Evolutionary conservation across 2,329 filamentous ascomycete genomes (phyloP).

Genomic region (Colletotrichum eremochloae): DNA sequence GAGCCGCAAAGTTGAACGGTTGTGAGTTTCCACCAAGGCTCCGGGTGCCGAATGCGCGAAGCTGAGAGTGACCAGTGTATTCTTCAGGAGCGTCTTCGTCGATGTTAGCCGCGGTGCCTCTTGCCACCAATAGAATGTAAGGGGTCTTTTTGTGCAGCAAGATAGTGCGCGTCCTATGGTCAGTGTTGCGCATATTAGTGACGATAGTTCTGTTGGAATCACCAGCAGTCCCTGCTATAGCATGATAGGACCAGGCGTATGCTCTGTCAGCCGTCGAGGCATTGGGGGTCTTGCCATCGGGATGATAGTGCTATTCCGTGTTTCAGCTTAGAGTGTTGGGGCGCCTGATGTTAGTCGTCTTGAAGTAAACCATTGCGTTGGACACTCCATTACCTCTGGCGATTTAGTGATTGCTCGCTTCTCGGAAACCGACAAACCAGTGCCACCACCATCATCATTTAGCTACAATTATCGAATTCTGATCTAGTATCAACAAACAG

Average conservation of each 20-base stretch:
- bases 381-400: background rate
- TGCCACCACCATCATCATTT: slow-evolving; percentile 56
- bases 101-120: slow-evolving; percentile 71
- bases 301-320: slow-evolving; percentile 58
- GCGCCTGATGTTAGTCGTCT: background rate
- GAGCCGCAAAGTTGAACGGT: slow-evolving; percentile 57
- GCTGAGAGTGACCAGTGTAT: slow-evolving; percentile 68
- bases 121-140: slow-evolving; percentile 70
- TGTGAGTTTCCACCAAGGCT: slow-evolving; percentile 43
- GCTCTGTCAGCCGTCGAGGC: slow-evolving; percentile 66
- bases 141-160: slow-evolving; percentile 65
- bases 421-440: slow-evolving; percentile 53
- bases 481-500: slow-evolving; percentile 59
- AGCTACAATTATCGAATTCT: slow-evolving; percentile 58
- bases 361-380: background rate
- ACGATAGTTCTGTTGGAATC: slow-evolving; percentile 63
- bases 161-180: slow-evolving; percentile 74
- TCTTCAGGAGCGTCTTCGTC: slow-evolving; percentile 63
- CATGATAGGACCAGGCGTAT: slow-evolving; percentile 72
- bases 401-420: slow-evolving; percentile 43
- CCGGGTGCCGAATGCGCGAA: slow-evolving; percentile 63
- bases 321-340: slow-evolving; percentile 54
- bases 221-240: slow-evolving; percentile 58
- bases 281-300: slow-evolving; percentile 58
- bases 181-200: slow-evolving; percentile 65